Base-by-base conservation (phyloP, 345 rosid genomes). In the Turnera subulata region DNA sequence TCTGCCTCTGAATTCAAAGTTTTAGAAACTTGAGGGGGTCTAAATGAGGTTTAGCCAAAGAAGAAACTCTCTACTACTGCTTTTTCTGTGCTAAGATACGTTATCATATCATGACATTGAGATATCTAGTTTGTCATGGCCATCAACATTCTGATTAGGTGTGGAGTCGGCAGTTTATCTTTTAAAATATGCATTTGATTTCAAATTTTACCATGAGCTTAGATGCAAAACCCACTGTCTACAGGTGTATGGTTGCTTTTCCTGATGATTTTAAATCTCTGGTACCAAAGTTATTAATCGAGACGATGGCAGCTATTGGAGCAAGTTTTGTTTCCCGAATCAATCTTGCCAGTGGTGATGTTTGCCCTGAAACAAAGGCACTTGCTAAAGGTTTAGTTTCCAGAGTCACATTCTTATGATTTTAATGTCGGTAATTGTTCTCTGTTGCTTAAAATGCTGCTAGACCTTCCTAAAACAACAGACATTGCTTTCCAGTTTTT, bases 161-260 rank as follows among this genome's bases (percentile, higher is more conserved):
- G 8, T 29, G 35, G 35, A 29, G 35, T 29, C 8, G 8, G 35
- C 35, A 29, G 35, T 29, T 29, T 29, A 29, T 29, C 8, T 3
- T 29, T 29, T 3, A 3, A 29, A 8, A 29, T 29, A 8, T 26
- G 39, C 1, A n/a, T n/a, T 14, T 52, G 29, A 13, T 51, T 35
- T 18, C 22, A 46, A 46, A 46, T 10, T 10, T 9, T 18, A 17
- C 20, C 5, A 10, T 6, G 8, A 29, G 35, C 19, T 46, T 45
- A 19, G 43, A 43, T 14, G n/a, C 60, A 40, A 56, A 54, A 53
- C 17, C 18, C 48, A 33, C 48, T 50, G 17, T 60, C 43, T 59
- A 53, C 82, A 89, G 99, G 99, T 93, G 96, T 73, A 75, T 70
- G 82, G 78, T 85, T 71, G 97, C 97, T 77, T 89, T 93, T 74